phyloP scores from a whole-genome alignment of 345 rosid species.

The Salix exigua region DNA sequence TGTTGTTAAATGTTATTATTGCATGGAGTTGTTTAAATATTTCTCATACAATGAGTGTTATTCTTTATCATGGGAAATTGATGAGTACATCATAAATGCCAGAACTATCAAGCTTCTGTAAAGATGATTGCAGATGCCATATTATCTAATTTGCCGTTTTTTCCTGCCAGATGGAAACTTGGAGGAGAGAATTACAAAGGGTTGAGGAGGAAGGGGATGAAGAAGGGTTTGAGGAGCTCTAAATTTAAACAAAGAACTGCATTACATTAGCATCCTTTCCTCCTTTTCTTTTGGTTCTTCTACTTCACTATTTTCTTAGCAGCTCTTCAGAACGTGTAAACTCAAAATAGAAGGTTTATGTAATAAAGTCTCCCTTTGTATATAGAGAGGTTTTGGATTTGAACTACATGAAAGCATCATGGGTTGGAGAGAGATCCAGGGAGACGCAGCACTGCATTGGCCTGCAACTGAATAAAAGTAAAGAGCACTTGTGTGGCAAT shows the following conservation, averaged over 20 bases:
- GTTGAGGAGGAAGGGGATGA: slow-evolving; percentile 87
- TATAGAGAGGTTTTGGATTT: too few species aligned
- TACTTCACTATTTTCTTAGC: too few species aligned
- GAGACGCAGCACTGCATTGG: too few species aligned
- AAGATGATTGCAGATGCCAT: not conserved
- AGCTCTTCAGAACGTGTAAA: too few species aligned
- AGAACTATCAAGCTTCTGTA: not conserved
- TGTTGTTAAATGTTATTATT: not conserved
- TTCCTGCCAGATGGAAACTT: slow-evolving; percentile 57
- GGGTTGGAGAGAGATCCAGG: too few species aligned
- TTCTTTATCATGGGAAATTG: not conserved
- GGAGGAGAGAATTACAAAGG: slow-evolving; percentile 74
- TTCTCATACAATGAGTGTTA: not conserved
- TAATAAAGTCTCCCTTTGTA: too few species aligned
- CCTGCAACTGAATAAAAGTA: too few species aligned
- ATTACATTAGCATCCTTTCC: not conserved
- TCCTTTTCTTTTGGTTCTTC: too few species aligned
- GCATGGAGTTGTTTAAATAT: not conserved
- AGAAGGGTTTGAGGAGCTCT: slow-evolving; percentile 84
- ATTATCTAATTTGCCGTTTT: not conserved
- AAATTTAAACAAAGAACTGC: slow-evolving; percentile 2
- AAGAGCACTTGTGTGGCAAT: too few species aligned
- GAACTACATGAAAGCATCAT: too few species aligned
- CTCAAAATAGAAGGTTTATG: too few species aligned
- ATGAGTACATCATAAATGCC: not conserved